Evolutionary conservation across 2,329 filamentous ascomycete genomes (phyloP), one percentile per base, ranked within the genome.

Genomic region (Gaeumannomyces sp.): DNA sequence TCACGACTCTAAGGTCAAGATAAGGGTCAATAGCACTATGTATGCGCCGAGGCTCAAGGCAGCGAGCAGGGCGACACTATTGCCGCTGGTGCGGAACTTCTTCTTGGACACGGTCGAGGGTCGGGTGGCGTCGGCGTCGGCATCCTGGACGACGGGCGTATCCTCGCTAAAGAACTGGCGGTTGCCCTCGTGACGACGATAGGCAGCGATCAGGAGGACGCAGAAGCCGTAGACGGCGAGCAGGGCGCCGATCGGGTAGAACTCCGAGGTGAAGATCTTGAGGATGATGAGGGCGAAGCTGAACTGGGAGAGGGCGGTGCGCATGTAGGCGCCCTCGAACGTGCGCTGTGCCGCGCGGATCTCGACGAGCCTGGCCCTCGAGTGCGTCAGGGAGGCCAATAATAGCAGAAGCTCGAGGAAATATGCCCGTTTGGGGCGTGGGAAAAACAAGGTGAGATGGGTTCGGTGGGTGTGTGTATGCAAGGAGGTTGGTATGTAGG

Each of bases 251-350:
- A 97, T 97, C 70, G 90, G 88, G 78, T 98, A 98, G 81, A 99
- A 98, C 74, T 98, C 95, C 63, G 89, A 85, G 11, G 93, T 97
- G 80, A 99, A 98, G 76, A 99, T 96, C 79, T 96, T 97, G 70
- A 97, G 86, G 63, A 99, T 91, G 68, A 99, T 89, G 62, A 99
- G 87, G 27, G 94, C 89, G 76, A 99, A 98, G 65, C 91, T 94
- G 80, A 98, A 98, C 73, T 98, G 93, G 3, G 91, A 92, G 27
- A 99, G 86, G 3, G 94, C 93, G 0, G 95, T 99, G 67, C 95
- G 91, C 73, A 97, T 90, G 77, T 98, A 99, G 28, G 95, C 95
- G 28, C 95, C 95, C 77, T 99, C 95, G 72, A 98, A 99, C 2
- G 95, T 99, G 64, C 95, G 87, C 75, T 99, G 95, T 14, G 94